These are phyloP conservation scores for Blastocystis sp. DNA, from an alignment of 352 stramenopile genomes.

Conservation along the genomic window DNA sequence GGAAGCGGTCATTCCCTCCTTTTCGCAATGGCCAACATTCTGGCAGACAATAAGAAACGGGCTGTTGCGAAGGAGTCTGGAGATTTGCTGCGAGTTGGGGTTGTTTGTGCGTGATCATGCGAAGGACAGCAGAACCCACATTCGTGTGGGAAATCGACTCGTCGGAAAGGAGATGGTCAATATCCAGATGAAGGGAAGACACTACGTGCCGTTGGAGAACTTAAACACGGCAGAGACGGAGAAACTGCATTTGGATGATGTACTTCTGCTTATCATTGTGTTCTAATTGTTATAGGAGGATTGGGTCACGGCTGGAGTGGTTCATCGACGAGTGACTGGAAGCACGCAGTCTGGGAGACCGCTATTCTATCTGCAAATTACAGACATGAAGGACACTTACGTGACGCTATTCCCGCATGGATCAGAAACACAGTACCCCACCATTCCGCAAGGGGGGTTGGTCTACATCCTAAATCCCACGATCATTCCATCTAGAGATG, in stretches of 20 bases:
- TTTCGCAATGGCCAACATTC: too few species aligned
- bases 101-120: neutral
- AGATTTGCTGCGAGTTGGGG: too few species aligned
- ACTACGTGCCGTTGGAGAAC: constrained; percentile 3
- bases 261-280: neutral
- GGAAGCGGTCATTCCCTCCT: too few species aligned
- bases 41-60: too few species aligned
- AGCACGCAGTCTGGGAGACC: neutral
- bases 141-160: constrained; percentile 43
- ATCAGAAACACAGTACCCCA: neutral
- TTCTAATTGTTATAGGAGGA: constrained; percentile 15
- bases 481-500: constrained; percentile 23
- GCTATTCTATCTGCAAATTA: constrained; percentile 43
- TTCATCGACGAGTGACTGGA: constrained; percentile 14
- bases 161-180: constrained; percentile 58
- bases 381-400: constrained; percentile 50
- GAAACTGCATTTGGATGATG: constrained; percentile 31
- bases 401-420: constrained; percentile 56
- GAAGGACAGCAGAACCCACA: constrained; percentile 10
- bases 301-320: constrained; percentile 51
- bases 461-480: constrained; percentile 37
- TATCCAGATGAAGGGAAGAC: constrained; percentile 46
- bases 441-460: constrained; percentile 1
- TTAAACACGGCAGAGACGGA: constrained; percentile 11
- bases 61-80: too few species aligned